Base-by-base conservation (phyloP, 2,329 filamentous ascomycete genomes). In the Trichothecium sympodiale region DNA sequence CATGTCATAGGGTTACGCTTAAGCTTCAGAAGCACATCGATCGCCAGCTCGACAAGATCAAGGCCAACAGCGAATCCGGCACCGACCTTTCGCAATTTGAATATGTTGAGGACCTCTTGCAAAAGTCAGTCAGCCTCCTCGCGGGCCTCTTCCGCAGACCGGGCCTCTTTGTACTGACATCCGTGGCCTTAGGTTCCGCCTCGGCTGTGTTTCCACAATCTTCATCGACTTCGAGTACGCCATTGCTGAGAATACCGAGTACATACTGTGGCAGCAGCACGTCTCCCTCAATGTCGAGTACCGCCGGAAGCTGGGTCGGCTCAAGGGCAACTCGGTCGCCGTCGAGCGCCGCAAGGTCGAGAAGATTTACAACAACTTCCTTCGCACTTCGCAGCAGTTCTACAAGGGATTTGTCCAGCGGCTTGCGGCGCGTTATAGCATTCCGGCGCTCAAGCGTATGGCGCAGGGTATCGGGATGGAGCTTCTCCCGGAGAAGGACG, bases 351-450 rank as follows among this genome's bases (percentile, higher is more conserved):
- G 88, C 43, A 91, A 87, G 57, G 65, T 89, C 34, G 80, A 84
- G 54, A 88, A 83, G 59, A 71, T 80, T 43, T 96, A 93, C 56
- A 67, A 80, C 38, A 74, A 77, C 46, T 96, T 94, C 55, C 76
- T 96, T 47, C 93, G 89, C 59, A 80, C 80, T 32, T 83, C 86
- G 45, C 84, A 91, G 57, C 77, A 77, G 49, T 95, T 94, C 57
- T 96, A 96, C 65, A 77, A 83, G 50, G 79, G 77, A 45, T 91
- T 85, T 50, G 81, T 95, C 37, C 78, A 89, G 55, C 76, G 80
- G 38, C 67, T 95, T 17, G 78, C 81, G 36, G 67, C 65, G 17
- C 66, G 69, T 34, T 80, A 75, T 49, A 64, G 67, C 38, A 64
- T 72, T 38, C 60, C 59, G 23, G 67, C 70, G 48, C 58, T 75